Evolutionary conservation across 1,284 basidiomycete species (phyloP).

Genomic region (Puccinia horiana): DNA sequence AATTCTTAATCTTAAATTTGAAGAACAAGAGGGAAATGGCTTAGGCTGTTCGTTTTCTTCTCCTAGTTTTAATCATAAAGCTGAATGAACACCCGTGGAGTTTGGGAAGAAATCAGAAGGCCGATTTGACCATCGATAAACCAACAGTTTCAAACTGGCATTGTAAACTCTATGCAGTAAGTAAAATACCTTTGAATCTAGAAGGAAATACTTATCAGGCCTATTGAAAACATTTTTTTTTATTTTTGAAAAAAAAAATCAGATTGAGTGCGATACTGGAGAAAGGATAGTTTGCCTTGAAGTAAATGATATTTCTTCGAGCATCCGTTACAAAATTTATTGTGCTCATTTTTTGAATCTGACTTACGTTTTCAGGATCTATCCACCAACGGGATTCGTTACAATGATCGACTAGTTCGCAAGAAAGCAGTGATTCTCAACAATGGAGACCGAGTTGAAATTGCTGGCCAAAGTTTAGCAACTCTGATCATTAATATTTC

Average conservation of each 20-base stretch:
- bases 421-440: conserved; percentile 45
- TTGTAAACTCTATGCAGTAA: conserved; percentile 48
- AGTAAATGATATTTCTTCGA: background rate
- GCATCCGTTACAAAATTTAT: background rate
- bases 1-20: background rate
- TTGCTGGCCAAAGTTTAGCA: conserved; percentile 37
- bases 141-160: conserved; percentile 48
- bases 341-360: background rate
- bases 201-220: background rate
- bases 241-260: background rate
- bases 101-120: conserved; percentile 30
- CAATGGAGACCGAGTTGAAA: conserved; percentile 37
- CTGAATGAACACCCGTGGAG: conserved; percentile 38
- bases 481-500: background rate
- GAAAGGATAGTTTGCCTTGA: conserved; percentile 47
- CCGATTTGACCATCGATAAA: conserved; percentile 46
- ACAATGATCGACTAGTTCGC: conserved; percentile 33
- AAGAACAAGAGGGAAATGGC: background rate
- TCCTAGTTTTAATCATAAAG: conserved; percentile 42
- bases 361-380: conserved; percentile 20
- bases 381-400: conserved; percentile 47
- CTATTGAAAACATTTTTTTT: background rate
- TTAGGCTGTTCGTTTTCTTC: background rate
- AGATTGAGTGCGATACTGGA: conserved; percentile 50
- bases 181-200: background rate